Percentiles rank a stretch among this genome's conserved stretches.
phyloP scores from a whole-genome alignment of 768 basidiomycete genomes.

The Kwoniella botswanensis region DNA sequence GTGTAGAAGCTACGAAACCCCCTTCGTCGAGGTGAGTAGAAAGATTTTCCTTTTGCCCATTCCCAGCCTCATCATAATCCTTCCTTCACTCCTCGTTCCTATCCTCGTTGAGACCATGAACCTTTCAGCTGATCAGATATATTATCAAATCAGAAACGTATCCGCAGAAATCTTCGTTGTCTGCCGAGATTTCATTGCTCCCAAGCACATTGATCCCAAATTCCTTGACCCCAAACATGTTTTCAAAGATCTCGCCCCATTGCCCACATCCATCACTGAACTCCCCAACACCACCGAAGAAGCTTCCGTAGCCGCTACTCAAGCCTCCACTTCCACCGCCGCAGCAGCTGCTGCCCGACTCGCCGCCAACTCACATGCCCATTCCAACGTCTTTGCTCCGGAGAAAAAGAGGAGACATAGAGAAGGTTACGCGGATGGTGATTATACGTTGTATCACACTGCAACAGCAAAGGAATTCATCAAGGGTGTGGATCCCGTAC shows the following conservation, averaged over 20 bases:
- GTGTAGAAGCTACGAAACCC: conserved; percentile 98
- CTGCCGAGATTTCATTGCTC: conserved; percentile 91
- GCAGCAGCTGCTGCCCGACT: conserved; percentile 63
- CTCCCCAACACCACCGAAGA: conserved; percentile 19
- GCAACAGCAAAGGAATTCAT: conserved; percentile 75
- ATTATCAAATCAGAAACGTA: conserved; percentile 71
- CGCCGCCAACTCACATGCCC: conserved; percentile 70
- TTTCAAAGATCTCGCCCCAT: conserved; percentile 74
- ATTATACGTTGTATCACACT: conserved; percentile 84
- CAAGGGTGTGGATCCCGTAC: conserved; percentile 71
- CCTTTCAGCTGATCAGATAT: too few relatives aligned
- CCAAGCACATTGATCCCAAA: conserved; percentile 94
- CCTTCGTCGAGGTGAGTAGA: conserved; percentile 83
- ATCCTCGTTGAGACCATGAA: too few relatives aligned
- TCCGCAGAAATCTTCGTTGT: conserved; percentile 99
- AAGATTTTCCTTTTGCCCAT: background rate
- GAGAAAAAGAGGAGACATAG: conserved; percentile 93
- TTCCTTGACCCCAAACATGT: conserved; percentile 97
- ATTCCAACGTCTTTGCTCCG: conserved; percentile 87
- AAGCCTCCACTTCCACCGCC: conserved; percentile 38
- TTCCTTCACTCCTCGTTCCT: background rate
- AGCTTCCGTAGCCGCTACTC: conserved; percentile 24
- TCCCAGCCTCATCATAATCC: background rate
- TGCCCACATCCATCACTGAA: conserved; percentile 49
- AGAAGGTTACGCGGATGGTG: conserved; percentile 93